Base-by-base conservation (phyloP, 352 stramenopile genomes). In the Phytophthora brassicae region DNA sequence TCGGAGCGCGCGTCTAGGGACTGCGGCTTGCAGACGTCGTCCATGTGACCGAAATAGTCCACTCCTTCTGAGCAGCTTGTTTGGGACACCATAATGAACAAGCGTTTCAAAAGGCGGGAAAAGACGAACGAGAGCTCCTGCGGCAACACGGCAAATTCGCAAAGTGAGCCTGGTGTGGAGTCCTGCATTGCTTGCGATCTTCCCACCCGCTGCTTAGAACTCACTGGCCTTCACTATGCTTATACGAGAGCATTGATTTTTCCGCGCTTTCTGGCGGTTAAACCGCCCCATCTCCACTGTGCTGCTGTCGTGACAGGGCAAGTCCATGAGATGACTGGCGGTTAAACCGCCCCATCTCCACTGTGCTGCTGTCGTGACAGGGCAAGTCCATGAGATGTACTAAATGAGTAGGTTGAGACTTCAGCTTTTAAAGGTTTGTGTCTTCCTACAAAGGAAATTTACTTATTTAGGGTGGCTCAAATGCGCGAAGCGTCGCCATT, bases 1-100 rank as follows among this genome's bases (percentile, higher is more conserved):
- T 69, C 68, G 31, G 68, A 72, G 35, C 63, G 54, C 44, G 68
- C 49, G 54, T 70, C 68, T 6, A 28, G 31, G 14, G 71, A 51
- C 24, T 48, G 45, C 33, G 62, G 43, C 29, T 66, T 59, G 48
- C 39, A 53, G 14, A 56, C 41, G 41, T 36, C 26, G 38, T 53
- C 52, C 39, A 62, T 50, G 24, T 61, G 54, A 36, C 41, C 50
- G 20, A 56, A 67, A 24, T 56, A 62, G 23, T 59, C 36, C 47
- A 55, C 42, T 51, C 35, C 43, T 20, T 22, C 44, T 22, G 43
- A 50, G 42, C 28, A 54, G 43, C 28, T 62, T 36, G 36, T 23
- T 44, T 66, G 64, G 23, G 54, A 49, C 54, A 73, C 53, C 60
- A 69, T 69, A 31, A 36, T 43, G 35, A 58, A 59, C 5, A 29